Percentiles rank a stretch among this genome's conserved stretches.
phyloP scores from a whole-genome alignment of 164 flowering plant species.

The Dillenia turbinata region DNA sequence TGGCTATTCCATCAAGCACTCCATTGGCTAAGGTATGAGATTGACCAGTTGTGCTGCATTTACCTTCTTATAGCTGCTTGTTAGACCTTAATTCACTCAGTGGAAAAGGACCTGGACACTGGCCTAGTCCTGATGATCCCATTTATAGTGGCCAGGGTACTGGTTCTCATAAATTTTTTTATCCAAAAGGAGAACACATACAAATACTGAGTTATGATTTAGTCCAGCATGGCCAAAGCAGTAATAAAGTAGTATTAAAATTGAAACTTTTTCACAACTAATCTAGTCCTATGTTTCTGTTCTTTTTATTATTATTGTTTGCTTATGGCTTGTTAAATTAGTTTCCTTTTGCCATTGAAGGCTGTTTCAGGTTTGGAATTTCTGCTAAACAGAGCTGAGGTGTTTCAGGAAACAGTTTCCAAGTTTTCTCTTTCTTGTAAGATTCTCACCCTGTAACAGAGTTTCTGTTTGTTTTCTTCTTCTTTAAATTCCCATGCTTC shows the following conservation, averaged over 20 bases:
- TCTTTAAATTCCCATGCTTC: too few relatives aligned
- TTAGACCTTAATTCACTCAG: too few relatives aligned
- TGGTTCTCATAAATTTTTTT: too few relatives aligned
- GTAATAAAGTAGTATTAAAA: too few relatives aligned
- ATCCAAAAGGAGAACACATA: too few relatives aligned
- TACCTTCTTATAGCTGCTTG: neutral
- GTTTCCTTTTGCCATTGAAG: constrained; percentile 29
- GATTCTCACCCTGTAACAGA: neutral
- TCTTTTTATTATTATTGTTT: neutral
- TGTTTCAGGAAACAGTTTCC: constrained; percentile 56
- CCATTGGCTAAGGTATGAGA: constrained; percentile 78
- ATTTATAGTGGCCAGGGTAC: too few relatives aligned
- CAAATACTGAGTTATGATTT: neutral
- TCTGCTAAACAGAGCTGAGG: constrained; percentile 38
- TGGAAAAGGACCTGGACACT: too few relatives aligned
- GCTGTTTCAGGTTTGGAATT: constrained; percentile 77
- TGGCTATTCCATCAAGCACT: constrained; percentile 59
- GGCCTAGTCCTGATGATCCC: too few relatives aligned
- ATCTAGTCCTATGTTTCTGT: neutral
- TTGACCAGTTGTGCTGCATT: constrained; percentile 3
- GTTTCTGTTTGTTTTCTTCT: too few relatives aligned
- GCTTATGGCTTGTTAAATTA: neutral
- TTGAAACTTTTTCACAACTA: too few relatives aligned
- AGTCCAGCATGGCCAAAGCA: too few relatives aligned
- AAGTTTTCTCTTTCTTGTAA: constrained; percentile 64